Conservation (phyloP, 2,329 filamentous ascomycete species). For the Graphium sp. region DNA sequence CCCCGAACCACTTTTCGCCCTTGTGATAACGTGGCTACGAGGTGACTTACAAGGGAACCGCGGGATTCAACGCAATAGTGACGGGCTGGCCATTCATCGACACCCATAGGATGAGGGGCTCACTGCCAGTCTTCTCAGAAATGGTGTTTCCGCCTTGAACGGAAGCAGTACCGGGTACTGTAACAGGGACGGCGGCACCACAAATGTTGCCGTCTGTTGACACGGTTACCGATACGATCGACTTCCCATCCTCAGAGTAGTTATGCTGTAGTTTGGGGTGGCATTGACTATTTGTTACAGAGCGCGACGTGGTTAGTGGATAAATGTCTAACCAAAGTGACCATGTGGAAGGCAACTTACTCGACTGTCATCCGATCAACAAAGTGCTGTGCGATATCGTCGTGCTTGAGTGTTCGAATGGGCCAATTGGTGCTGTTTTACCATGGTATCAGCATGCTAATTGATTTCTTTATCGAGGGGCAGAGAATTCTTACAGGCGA, state of each 20-base stretch:
- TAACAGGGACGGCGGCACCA: constrained; percentile 32
- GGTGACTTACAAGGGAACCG: constrained; percentile 1
- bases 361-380: constrained; percentile 34
- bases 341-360: background rate
- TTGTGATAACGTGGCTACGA: too few species aligned
- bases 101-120: constrained; percentile 33
- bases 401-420: constrained; percentile 12
- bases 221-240: constrained; percentile 32
- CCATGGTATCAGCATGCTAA: too few species aligned
- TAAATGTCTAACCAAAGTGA: background rate
- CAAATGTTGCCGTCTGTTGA: constrained; percentile 30
- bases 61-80: constrained; percentile 15
- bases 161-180: constrained; percentile 26
- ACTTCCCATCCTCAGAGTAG: constrained; percentile 19
- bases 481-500: too few species aligned
- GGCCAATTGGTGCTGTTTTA: constrained; percentile 11
- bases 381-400: constrained; percentile 33
- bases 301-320: too few species aligned
- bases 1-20: too few species aligned
- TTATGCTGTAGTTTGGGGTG: constrained; percentile 27
- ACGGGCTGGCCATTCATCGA: constrained; percentile 24
- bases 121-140: constrained; percentile 34
- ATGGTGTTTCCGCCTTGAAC: constrained; percentile 20
- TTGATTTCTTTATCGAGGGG: constrained; percentile 27
- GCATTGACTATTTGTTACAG: constrained; percentile 17